phyloP scores from a whole-genome alignment of 176 grass and related monocot species.

The Aegilops sharonensis region DNA sequence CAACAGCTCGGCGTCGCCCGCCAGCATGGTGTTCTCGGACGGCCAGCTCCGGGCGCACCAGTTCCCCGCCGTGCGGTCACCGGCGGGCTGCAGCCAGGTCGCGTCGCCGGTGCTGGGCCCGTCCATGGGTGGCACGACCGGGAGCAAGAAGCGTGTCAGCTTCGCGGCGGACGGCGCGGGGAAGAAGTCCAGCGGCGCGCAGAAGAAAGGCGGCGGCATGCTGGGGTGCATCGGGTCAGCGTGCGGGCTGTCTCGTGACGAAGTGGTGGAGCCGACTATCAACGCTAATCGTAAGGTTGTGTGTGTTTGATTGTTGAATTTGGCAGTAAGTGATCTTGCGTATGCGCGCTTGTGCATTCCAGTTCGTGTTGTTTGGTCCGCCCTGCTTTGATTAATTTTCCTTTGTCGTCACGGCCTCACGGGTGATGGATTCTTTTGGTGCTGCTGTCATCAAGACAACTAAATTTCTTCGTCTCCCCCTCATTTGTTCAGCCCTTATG shows the following conservation, averaged over 20 bases:
- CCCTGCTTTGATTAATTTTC: neutral
- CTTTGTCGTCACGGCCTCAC: neutral
- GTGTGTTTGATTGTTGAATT: conserved; percentile 4
- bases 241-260: conserved; percentile 15
- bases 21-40: conserved; percentile 55
- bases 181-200: neutral
- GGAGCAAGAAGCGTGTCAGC: conserved; percentile 45
- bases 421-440: neutral
- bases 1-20: conserved; percentile 39
- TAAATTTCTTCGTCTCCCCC: neutral
- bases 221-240: conserved; percentile 40
- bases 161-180: neutral
- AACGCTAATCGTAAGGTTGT: conserved; percentile 17
- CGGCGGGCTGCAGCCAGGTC: neutral
- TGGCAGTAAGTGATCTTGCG: neutral
- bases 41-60: conserved; percentile 49
- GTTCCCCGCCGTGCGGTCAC: conserved; percentile 34
- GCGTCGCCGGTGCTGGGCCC: conserved; percentile 15
- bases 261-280: conserved; percentile 34
- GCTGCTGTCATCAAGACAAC: neutral
- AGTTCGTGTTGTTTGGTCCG: neutral
- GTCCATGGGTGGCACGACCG: neutral
- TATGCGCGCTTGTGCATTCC: neutral
- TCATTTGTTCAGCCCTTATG: no score
- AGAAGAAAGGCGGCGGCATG: conserved; percentile 42